phyloP scores from a whole-genome alignment of 495 filamentous ascomycete species.

The Aspergillus olivimuriae region DNA sequence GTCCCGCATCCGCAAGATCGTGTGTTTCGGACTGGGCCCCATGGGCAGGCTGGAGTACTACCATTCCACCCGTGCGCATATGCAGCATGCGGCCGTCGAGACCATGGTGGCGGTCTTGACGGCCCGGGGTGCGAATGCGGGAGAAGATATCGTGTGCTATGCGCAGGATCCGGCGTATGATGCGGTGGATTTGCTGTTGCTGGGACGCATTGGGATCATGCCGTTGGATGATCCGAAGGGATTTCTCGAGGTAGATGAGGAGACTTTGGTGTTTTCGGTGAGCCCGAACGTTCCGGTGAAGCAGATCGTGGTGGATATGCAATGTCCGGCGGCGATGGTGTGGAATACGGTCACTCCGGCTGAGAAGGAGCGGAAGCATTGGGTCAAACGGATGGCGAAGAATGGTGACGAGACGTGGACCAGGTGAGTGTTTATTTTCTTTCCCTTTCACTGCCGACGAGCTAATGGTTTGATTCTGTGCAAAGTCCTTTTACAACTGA shows the following conservation, averaged over 20 bases:
- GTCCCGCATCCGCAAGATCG: constrained; percentile 11
- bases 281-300: constrained; percentile 29
- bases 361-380: constrained; percentile 6
- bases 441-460: not conserved
- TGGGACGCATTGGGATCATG: constrained; percentile 14
- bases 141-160: constrained; percentile 15
- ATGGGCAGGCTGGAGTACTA: constrained; percentile 6
- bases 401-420: constrained; percentile 16
- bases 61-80: constrained; percentile 9
- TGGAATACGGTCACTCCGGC: constrained; percentile 24
- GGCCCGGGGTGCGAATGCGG: constrained; percentile 2
- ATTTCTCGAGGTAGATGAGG: constrained; percentile 24
- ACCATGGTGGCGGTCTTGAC: constrained; percentile 10
- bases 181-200: constrained; percentile 12
- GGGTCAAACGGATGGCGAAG: constrained; percentile 9
- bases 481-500: constrained; percentile 18
- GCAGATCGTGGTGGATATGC: constrained; percentile 28
- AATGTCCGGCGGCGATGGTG: constrained; percentile 26
- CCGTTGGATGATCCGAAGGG: constrained; percentile 25
- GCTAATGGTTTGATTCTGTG: not conserved
- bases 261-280: constrained; percentile 24
- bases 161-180: constrained; percentile 28
- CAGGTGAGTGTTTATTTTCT: constrained; percentile 9
- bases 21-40: constrained; percentile 15
- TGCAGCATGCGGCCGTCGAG: constrained; percentile 17